Evolutionary conservation across 169 alveolate genomes (phyloP).

Genomic region (Perkinsus chesapeaki): DNA sequence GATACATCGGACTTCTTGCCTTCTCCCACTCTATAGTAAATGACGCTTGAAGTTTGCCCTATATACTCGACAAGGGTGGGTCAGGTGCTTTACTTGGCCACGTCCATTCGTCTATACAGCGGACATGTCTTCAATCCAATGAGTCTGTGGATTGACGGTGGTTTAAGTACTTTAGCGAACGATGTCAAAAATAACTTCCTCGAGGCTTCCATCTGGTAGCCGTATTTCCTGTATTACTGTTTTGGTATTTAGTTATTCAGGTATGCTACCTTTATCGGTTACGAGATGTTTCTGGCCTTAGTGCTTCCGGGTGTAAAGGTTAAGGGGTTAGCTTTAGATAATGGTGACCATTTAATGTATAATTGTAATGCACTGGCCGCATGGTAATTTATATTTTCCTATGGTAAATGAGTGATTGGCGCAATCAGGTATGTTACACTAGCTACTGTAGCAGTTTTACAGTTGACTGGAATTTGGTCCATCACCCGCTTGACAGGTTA

Average conservation of each 20-base stretch:
- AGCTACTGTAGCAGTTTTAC: not conserved
- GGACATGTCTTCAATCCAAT: not conserved
- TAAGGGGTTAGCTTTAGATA: slow-evolving; percentile 19
- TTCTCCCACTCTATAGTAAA: not conserved
- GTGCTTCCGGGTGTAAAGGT: slow-evolving; percentile 14
- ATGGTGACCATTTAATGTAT: not conserved
- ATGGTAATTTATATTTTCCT: not conserved
- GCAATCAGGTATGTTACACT: slow-evolving; percentile 19
- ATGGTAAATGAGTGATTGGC: not conserved
- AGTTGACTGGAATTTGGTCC: not conserved
- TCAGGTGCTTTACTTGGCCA: not conserved
- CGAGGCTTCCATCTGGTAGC: not conserved
- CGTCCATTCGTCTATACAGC: not conserved
- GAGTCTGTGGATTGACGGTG: not conserved
- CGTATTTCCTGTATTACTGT: not conserved
- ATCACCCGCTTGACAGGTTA: slow-evolving; percentile 1
- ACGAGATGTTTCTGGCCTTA: not conserved
- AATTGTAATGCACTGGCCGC: slow-evolving; percentile 13
- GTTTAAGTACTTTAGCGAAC: not conserved
- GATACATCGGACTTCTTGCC: not conserved
- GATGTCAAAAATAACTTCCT: not conserved
- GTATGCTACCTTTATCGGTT: not conserved
- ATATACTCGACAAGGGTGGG: not conserved
- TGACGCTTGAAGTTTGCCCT: not conserved
- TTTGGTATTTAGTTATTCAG: not conserved